phyloP scores from a whole-genome alignment of 768 basidiomycete species.

The Lactarius sp. region DNA sequence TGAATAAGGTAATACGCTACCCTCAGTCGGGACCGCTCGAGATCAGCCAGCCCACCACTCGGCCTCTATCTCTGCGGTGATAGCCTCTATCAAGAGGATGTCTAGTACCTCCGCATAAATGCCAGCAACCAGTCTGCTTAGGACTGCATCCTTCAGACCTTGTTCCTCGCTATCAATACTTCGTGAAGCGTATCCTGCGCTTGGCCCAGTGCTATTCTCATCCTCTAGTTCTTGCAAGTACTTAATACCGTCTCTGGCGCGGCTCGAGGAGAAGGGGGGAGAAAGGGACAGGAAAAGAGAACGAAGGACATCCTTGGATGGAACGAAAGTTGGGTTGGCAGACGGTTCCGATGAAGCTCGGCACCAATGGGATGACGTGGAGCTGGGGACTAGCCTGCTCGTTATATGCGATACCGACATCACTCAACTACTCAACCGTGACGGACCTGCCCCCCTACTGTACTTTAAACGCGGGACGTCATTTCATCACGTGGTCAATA shows the following conservation, averaged over 20 bases:
- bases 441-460: background rate
- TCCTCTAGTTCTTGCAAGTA: slow-evolving; percentile 30
- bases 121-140: slow-evolving; percentile 47
- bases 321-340: background rate
- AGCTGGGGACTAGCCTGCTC: slow-evolving; percentile 7
- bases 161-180: slow-evolving; percentile 31
- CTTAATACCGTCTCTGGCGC: slow-evolving; percentile 32
- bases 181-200: slow-evolving; percentile 1
- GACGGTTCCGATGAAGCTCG: background rate
- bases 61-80: slow-evolving; percentile 66
- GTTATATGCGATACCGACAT: slow-evolving; percentile 26
- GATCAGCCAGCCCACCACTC: slow-evolving; percentile 83
- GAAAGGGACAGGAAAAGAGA: slow-evolving; percentile 39
- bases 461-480: background rate
- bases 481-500: background rate
- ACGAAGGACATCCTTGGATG: slow-evolving; percentile 35
- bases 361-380: background rate
- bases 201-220: background rate
- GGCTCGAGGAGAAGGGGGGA: slow-evolving; percentile 28
- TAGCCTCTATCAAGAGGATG: slow-evolving; percentile 58
- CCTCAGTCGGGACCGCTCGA: slow-evolving; percentile 54
- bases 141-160: slow-evolving; percentile 41
- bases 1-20: slow-evolving; percentile 69
- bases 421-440: background rate
- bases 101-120: slow-evolving; percentile 66